Base-by-base conservation (phyloP, 1,284 basidiomycete genomes). In the Veloporphyrellus conicus region DNA sequence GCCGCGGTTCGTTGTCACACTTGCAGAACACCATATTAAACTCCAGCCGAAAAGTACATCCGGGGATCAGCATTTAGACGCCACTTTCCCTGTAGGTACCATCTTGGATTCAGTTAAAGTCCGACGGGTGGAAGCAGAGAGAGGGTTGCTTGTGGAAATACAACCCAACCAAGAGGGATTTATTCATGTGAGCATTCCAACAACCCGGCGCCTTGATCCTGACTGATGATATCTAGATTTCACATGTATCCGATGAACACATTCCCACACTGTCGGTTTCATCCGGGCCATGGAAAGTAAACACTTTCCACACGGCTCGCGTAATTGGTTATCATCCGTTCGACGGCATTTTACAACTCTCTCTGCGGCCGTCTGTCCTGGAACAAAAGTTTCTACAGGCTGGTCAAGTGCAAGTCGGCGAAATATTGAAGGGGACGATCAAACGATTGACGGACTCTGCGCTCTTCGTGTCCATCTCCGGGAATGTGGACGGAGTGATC, bases 191-290 rank as follows among this genome's bases (percentile, higher is more conserved):
- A 59, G 87, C 72, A 40, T 41, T 23, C 3, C 19, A 3, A 29
- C 33, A 19, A 20, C 14, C n/a, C 38, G 16, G 31, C 22, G 9
- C n/a, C 42, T 41, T 42, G 12, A 23, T 46, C 27, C 37, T 8
- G 40, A 43, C 48, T 56, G 36, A 56, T 36, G 41, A 45, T 3
- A 11, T 28, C 11, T 57, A 94, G 91, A 97, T 98, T 60, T 97
- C 95, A 11, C 91, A 94, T 66, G 77, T 90, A 22, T 88, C 93
- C 15, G 94, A 99, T 65, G 91, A 94, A 45, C 92, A 94, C 62
- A 74, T 94, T 22, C 81, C 88, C 11, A 77, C 83, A 8, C 72
- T 98, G 10, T 82, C 86, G 3, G 56, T 73, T 11, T 72, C 79
- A 15, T 82, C 84, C 6, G 88, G 90, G 16, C 78, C 84, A 36